Evolutionary conservation across 345 rosid genomes (phyloP).

Genomic region (Triadica sebifera): DNA sequence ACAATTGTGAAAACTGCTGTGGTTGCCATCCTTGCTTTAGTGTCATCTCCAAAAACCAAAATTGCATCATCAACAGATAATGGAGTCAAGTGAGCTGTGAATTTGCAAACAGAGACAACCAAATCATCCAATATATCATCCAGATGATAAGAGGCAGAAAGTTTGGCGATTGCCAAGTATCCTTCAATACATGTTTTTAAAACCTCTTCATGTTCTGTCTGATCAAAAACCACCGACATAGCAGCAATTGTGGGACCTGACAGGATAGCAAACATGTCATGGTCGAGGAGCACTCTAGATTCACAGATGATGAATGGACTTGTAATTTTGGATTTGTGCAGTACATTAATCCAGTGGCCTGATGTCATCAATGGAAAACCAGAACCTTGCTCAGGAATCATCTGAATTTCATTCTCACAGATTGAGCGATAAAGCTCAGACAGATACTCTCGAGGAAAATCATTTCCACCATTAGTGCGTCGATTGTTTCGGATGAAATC

Average conservation of each 20-base stretch:
- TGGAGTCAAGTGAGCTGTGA: conserved; percentile 48
- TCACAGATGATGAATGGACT: conserved; percentile 55
- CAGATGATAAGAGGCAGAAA: conserved; percentile 55
- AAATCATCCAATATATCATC: conserved; percentile 61
- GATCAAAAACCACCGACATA: conserved; percentile 71
- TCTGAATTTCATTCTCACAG: conserved; percentile 67
- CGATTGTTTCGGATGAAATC: conserved; percentile 75
- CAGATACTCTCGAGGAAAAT: conserved; percentile 65
- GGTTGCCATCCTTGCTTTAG: conserved; percentile 58
- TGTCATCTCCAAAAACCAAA: conserved; percentile 59
- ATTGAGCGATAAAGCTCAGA: conserved; percentile 68
- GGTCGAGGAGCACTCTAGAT: conserved; percentile 49
- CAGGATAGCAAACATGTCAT: conserved; percentile 58
- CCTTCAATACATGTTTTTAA: conserved; percentile 62
- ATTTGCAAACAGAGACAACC: conserved; percentile 66
- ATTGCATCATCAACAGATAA: conserved; percentile 53
- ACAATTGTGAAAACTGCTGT: conserved; percentile 62
- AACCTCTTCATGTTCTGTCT: conserved; percentile 64
- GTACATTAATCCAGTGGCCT: conserved; percentile 62
- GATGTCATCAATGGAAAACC: conserved; percentile 57
- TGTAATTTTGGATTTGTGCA: conserved; percentile 57
- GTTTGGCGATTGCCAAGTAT: conserved; percentile 63
- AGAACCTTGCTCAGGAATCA: conserved; percentile 60
- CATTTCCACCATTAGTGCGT: conserved; percentile 62
- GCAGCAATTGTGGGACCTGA: conserved; percentile 71